Evolutionary conservation across 345 rosid genomes (phyloP).

Genomic region (Citrus maxima): DNA sequence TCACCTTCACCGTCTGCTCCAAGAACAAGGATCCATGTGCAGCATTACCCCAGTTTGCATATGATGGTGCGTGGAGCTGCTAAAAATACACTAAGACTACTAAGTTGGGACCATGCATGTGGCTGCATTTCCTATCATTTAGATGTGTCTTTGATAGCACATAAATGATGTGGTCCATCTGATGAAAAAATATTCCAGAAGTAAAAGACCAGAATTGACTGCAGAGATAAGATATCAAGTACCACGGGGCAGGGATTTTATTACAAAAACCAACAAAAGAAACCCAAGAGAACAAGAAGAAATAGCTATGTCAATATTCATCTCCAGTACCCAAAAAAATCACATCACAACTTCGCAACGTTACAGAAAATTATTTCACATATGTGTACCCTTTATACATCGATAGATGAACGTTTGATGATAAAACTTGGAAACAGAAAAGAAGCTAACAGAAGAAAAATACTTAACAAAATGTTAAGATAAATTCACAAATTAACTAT

Average conservation of each 20-base stretch:
- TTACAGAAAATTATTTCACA: background rate
- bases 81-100: background rate
- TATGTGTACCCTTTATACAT: background rate
- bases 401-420: background rate
- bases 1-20: background rate
- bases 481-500: background rate
- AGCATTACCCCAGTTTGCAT: background rate
- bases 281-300: background rate
- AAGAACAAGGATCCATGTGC: background rate
- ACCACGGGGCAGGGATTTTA: background rate
- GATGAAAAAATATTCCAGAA: background rate
- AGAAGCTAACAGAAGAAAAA: background rate
- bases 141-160: background rate
- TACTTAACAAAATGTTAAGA: background rate
- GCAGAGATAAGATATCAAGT: background rate
- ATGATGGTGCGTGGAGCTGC: constrained; percentile 1
- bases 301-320: background rate
- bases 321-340: background rate
- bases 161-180: background rate
- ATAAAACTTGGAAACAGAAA: background rate
- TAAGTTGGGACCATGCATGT: constrained; percentile 8
- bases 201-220: background rate
- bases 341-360: too few relatives aligned
- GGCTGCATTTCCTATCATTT: background rate
- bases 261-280: too few relatives aligned